A percentile compares a stretch with the other conserved stretches of the same genome.
phyloP scores from a whole-genome alignment of 306 rosid genomes.

The Quercus robur region DNA sequence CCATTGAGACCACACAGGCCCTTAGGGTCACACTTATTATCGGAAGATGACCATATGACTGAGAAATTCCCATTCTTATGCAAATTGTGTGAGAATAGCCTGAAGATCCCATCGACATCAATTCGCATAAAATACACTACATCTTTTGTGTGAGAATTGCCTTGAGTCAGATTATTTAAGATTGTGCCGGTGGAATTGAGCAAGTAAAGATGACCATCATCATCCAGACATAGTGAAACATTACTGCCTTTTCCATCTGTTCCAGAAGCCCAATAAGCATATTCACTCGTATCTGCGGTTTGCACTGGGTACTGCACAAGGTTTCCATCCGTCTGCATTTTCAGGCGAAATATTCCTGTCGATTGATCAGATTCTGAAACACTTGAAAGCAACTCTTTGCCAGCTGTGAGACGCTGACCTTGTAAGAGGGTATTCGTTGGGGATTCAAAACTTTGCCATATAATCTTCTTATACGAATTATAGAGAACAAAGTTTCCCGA shows the following conservation, averaged over 20 bases:
- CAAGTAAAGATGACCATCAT: background rate
- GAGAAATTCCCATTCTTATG: background rate
- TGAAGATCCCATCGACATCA: background rate
- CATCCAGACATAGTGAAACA: background rate
- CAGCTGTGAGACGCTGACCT: background rate
- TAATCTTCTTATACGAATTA: background rate
- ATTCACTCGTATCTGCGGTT: background rate
- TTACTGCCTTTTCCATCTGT: background rate
- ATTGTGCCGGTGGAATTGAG: background rate
- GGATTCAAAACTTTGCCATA: background rate
- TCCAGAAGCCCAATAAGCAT: background rate
- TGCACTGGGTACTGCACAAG: background rate
- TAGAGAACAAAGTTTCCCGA: background rate
- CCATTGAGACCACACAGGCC: background rate
- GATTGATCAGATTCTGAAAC: background rate
- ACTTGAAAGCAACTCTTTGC: background rate
- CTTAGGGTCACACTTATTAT: background rate
- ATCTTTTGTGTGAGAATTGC: background rate
- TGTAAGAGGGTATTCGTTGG: background rate
- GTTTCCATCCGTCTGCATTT: background rate
- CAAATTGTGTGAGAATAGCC: background rate
- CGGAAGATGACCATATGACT: background rate
- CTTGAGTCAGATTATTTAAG: background rate
- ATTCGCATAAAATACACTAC: background rate
- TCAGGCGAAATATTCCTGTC: background rate